Evolutionary conservation across 2,329 filamentous ascomycete species (phyloP), one percentile per base, ranked within the genome.

Genomic region (Mycosphaerella sp.): DNA sequence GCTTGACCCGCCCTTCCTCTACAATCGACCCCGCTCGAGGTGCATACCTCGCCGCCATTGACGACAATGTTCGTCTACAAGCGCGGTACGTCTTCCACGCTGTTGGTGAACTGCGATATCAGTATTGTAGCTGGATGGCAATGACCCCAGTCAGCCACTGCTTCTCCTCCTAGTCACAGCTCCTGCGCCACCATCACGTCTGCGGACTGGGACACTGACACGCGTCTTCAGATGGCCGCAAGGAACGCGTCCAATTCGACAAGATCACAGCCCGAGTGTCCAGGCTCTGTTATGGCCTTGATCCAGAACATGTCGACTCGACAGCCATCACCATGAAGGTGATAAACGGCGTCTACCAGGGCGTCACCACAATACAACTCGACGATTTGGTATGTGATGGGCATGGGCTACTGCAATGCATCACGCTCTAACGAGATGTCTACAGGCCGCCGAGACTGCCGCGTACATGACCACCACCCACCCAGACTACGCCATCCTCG

Each of bases 401-500:
- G 41, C 37, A 25, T 25, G 21, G 21, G 40, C 34, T 17, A 8
- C 44, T 39, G 44, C 50, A 43, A 51, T 17, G 18, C 48, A n/a
- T 47, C n/a, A 14, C 36, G 14, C 12, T 32, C 55, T 52, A 37
- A 32, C 46, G 18, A 16, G 2, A 12, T 16, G 63, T 36, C 53
- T 6, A 56, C 65, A 97, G 91, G 93, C 93, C 68, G 93, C 93
- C 65, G 93, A 98, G 77, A 98, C 93, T 65, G 93, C 93, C 64
- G 93, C 93, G 52, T 98, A 98, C 78, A 98, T 98, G 93, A 98
- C 93, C 55, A 91, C 96, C 64, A 98, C 91, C 57, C 93, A 98
- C 72, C 93, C 93, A 66, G 93, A 98, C 76, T 98, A 98, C 71
- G 93, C 93, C 70, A 94, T 97, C 69, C 89, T 98, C 53, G 93